phyloP scores from a whole-genome alignment of 345 rosid genomes.

The Boechera divaricarpa region DNA sequence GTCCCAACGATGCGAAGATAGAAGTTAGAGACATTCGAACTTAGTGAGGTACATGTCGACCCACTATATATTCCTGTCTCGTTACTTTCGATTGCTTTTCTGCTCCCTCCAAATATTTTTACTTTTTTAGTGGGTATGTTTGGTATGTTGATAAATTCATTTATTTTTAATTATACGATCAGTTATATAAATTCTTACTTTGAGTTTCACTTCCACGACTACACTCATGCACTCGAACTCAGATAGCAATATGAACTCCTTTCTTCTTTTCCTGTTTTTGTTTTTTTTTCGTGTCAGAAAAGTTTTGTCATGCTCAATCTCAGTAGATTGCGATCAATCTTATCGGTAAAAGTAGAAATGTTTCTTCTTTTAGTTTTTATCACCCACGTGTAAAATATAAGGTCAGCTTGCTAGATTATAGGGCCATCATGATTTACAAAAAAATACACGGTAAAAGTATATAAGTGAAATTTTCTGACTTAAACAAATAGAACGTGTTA shows the following conservation, averaged over 20 bases:
- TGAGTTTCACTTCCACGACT: neutral
- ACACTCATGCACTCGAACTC: slow-evolving; percentile 35
- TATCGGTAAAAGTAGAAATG: neutral
- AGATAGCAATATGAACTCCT: slow-evolving; percentile 29
- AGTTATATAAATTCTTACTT: neutral
- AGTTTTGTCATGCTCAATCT: neutral
- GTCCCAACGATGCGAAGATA: neutral
- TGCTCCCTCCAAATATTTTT: neutral
- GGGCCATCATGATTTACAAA: neutral
- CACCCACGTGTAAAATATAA: neutral
- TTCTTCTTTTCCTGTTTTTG: neutral
- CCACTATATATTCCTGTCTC: slow-evolving; percentile 34
- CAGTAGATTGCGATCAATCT: neutral
- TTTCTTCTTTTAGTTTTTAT: neutral
- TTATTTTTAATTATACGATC: too few relatives aligned
- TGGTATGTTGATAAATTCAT: neutral
- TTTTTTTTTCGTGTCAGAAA: neutral
- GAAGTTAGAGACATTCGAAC: neutral
- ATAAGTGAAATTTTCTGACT: too few relatives aligned
- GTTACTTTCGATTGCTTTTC: slow-evolving; percentile 25
- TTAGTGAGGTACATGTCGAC: slow-evolving; percentile 37
- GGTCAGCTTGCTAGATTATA: neutral
- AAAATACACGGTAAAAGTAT: too few relatives aligned
- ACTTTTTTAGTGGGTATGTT: neutral
- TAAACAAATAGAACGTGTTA: too few relatives aligned